Percentiles rank a stretch among this genome's conserved stretches.
phyloP scores from a whole-genome alignment of 2,329 filamentous ascomycete genomes.

The Epicoccum sorghinum region DNA sequence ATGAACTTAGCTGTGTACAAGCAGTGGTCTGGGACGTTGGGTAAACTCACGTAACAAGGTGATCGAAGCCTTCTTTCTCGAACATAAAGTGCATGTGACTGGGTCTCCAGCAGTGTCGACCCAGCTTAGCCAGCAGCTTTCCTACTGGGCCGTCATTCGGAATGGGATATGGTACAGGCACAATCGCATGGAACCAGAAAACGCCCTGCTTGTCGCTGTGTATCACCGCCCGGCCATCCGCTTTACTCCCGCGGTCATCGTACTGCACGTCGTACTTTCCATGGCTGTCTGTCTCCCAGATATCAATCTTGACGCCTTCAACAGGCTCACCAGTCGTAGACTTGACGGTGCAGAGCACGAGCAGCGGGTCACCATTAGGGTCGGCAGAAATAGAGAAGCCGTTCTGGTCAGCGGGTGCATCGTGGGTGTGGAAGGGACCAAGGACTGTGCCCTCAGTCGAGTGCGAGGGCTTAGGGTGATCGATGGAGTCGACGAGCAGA shows the following conservation, averaged over 20 bases:
- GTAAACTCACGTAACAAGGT: conserved; percentile 75
- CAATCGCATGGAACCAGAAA: conserved; percentile 87
- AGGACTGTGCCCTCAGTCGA: conserved; percentile 81
- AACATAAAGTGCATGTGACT: conserved; percentile 68
- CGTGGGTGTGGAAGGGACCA: conserved; percentile 83
- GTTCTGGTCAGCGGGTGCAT: conserved; percentile 64
- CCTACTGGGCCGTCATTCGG: conserved; percentile 78
- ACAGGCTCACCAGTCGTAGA: conserved; percentile 70
- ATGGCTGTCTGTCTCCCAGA: conserved; percentile 84
- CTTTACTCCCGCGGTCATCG: conserved; percentile 60
- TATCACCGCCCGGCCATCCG: conserved; percentile 76
- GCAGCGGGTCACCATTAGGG: conserved; percentile 69
- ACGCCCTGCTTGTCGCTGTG: conserved; percentile 70
- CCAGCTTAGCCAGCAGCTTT: conserved; percentile 35
- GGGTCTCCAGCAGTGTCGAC: conserved; percentile 45
- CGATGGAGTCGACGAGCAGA: conserved; percentile 80
- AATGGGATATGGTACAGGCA: conserved; percentile 84
- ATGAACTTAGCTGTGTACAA: neutral
- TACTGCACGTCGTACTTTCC: conserved; percentile 86
- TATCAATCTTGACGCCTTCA: conserved; percentile 72
- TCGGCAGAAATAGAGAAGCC: conserved; percentile 72
- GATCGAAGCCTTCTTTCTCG: conserved; percentile 62
- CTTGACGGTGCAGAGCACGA: conserved; percentile 75
- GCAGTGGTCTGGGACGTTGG: neutral
- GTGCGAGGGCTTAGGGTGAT: conserved; percentile 75